phyloP scores from a whole-genome alignment of 129 eudicot species.

The Flaveria trinervia region DNA sequence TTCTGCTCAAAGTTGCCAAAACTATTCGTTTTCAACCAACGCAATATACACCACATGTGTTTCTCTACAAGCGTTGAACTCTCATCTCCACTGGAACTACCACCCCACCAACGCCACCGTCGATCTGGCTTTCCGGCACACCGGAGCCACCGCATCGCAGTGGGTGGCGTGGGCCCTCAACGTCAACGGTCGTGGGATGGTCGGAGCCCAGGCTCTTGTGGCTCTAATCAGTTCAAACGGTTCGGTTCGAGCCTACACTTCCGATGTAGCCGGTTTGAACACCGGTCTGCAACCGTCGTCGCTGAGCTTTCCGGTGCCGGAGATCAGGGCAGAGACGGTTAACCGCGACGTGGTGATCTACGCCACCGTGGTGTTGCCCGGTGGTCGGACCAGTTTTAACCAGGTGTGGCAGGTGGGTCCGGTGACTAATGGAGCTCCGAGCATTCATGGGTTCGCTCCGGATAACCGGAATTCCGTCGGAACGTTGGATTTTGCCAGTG shows the following conservation, averaged over 20 bases:
- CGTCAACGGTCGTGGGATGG: constrained; percentile 40
- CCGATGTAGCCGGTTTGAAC: not conserved
- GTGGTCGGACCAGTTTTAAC: constrained; percentile 47
- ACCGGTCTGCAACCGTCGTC: constrained; percentile 25
- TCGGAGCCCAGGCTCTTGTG: constrained; percentile 58
- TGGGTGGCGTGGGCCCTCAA: constrained; percentile 90
- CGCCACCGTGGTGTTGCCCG: constrained; percentile 64
- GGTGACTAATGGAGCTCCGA: constrained; percentile 36
- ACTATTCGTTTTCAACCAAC: constrained; percentile 41
- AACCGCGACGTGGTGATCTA: constrained; percentile 51
- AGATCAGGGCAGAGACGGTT: constrained; percentile 36
- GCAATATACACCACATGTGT: constrained; percentile 39
- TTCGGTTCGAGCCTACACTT: constrained; percentile 40
- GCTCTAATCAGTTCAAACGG: constrained; percentile 54
- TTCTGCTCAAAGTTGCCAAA: constrained; percentile 48
- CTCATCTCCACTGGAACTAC: constrained; percentile 72
- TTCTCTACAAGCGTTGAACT: constrained; percentile 47
- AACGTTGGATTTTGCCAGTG: constrained; percentile 54
- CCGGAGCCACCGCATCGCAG: constrained; percentile 39
- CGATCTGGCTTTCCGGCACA: constrained; percentile 69
- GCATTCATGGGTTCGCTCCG: constrained; percentile 24
- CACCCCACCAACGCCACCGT: constrained; percentile 50
- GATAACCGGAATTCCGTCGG: constrained; percentile 46
- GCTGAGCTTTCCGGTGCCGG: constrained; percentile 55
- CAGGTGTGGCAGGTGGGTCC: constrained; percentile 91